These are phyloP conservation scores for Parietaria judaica DNA, from an alignment of 306 rosid genomes.

Conservation along the genomic window DNA sequence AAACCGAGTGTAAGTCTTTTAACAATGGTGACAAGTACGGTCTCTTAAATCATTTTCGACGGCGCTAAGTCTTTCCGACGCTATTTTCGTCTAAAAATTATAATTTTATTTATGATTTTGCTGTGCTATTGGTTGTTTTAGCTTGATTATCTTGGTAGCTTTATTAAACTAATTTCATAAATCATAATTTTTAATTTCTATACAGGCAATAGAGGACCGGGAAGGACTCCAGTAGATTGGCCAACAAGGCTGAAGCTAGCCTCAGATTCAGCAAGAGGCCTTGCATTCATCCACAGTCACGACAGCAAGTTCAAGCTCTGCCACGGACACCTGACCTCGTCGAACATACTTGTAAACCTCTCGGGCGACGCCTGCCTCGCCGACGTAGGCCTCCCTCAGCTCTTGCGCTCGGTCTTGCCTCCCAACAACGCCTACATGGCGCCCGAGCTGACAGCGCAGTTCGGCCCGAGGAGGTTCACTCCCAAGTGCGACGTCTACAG, in stretches of 20 bases:
- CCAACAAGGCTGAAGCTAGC: conserved; percentile 17
- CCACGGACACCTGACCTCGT: conserved; percentile 19
- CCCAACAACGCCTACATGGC: conserved; percentile 6
- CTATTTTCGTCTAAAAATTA: not conserved
- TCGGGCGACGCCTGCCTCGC: conserved; percentile 12
- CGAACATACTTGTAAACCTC: conserved; percentile 20
- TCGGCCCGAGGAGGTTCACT: not conserved
- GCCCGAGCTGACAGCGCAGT: conserved; percentile 7
- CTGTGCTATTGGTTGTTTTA: not conserved
- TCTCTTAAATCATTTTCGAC: too few relatives aligned
- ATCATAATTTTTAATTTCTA: not conserved
- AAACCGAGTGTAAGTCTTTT: too few relatives aligned
- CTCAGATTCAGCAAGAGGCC: conserved; percentile 14
- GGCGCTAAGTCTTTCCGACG: too few relatives aligned
- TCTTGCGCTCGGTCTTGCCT: not conserved
- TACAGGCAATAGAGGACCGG: conserved; percentile 26
- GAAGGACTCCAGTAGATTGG: conserved; percentile 21
- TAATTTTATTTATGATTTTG: not conserved
- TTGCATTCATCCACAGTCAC: conserved; percentile 13
- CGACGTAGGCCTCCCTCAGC: conserved; percentile 19
- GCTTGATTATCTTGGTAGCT: too few relatives aligned
- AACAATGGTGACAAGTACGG: too few relatives aligned
- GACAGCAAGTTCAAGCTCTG: conserved; percentile 13
- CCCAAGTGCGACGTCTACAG: conserved; percentile 23
- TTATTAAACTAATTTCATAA: not conserved